These are phyloP conservation scores for Aspergillus nomiae DNA, from an alignment of 2,329 filamentous ascomycete species.

Conservation along the genomic window DNA sequence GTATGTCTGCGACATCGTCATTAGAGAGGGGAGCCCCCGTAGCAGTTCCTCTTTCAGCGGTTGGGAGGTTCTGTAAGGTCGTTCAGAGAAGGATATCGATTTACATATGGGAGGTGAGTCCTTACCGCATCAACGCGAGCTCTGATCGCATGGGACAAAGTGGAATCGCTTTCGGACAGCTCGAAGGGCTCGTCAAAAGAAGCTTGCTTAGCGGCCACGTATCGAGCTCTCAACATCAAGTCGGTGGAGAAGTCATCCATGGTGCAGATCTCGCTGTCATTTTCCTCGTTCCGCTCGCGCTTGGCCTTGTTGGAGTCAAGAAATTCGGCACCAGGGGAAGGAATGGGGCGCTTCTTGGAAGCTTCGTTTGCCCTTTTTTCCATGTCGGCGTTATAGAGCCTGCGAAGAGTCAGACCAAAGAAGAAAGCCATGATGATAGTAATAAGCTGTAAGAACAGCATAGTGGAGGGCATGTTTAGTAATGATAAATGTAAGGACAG, in stretches of 20 bases:
- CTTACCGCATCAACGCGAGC: neutral
- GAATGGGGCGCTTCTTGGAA: neutral
- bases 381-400: neutral
- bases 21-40: slow-evolving; percentile 11
- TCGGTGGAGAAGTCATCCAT: neutral
- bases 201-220: neutral
- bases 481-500: neutral
- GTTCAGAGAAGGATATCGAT: neutral
- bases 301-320: neutral
- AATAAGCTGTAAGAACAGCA: neutral
- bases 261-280: neutral
- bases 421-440: neutral
- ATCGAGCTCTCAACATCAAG: neutral
- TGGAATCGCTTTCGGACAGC: neutral
- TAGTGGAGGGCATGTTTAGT: neutral
- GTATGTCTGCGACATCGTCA: slow-evolving; percentile 22
- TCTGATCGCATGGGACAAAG: neutral
- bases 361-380: neutral
- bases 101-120: neutral
- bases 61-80: neutral
- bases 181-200: neutral
- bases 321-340: neutral
- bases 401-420: neutral
- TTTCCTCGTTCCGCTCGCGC: neutral
- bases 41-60: neutral